phyloP scores from a whole-genome alignment of 1,284 basidiomycete species.

The Ustilago loliicola region DNA sequence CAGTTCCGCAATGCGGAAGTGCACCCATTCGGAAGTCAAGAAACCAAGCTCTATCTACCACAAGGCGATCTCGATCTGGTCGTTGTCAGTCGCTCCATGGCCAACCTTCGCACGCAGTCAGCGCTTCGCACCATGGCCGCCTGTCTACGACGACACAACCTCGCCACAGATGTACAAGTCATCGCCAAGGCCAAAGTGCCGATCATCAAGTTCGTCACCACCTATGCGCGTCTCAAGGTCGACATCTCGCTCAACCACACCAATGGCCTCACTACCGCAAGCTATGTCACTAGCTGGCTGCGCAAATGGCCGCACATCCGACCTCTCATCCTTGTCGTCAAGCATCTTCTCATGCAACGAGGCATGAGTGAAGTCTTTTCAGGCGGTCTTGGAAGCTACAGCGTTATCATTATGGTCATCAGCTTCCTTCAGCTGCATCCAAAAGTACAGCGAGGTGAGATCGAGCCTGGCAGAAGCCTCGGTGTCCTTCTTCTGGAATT shows the following conservation, averaged over 20 bases:
- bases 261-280: slow-evolving; percentile 84
- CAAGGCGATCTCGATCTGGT: slow-evolving; percentile 78
- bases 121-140: slow-evolving; percentile 72
- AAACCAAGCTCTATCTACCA: slow-evolving; percentile 94
- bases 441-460: slow-evolving; percentile 87
- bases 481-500: slow-evolving; percentile 95
- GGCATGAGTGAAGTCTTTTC: slow-evolving; percentile 97
- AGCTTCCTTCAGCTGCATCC: slow-evolving; percentile 97
- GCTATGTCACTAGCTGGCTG: slow-evolving; percentile 85
- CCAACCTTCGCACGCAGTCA: slow-evolving; percentile 67
- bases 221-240: slow-evolving; percentile 73
- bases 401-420: slow-evolving; percentile 91
- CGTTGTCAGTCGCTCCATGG: slow-evolving; percentile 71
- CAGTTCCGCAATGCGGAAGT: slow-evolving; percentile 86
- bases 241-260: slow-evolving; percentile 70
- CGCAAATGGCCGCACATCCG: slow-evolving; percentile 81
- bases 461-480: slow-evolving; percentile 86
- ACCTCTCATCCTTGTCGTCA: slow-evolving; percentile 79
- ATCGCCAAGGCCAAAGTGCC: slow-evolving; percentile 92
- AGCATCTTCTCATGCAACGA: slow-evolving; percentile 88
- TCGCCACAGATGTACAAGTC: slow-evolving; percentile 78
- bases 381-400: slow-evolving; percentile 93
- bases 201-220: slow-evolving; percentile 91
- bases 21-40: slow-evolving; percentile 90
- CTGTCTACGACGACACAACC: slow-evolving; percentile 72